Conservation (phyloP, 768 basidiomycete genomes). For the Hypholoma sublateritium region DNA sequence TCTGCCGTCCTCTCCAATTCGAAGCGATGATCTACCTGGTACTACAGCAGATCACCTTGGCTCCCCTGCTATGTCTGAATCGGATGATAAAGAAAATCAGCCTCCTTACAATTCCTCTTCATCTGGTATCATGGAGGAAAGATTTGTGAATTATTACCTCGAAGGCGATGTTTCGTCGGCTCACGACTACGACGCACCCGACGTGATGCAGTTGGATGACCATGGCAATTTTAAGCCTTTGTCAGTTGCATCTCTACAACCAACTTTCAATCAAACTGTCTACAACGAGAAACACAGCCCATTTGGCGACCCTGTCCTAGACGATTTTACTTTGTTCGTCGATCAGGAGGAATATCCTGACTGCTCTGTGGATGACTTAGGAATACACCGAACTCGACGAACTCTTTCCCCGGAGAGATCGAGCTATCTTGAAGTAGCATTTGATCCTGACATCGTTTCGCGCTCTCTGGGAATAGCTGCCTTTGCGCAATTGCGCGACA, state of each 20-base stretch:
- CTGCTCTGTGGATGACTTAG: background rate
- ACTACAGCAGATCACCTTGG: background rate
- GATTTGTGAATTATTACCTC: background rate
- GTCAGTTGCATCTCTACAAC: background rate
- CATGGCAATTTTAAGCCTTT: background rate
- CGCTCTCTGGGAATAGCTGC: constrained; percentile 32
- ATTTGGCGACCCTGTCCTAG: too few species aligned
- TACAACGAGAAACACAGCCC: too few species aligned
- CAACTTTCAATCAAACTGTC: background rate
- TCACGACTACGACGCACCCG: background rate
- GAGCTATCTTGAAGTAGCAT: background rate
- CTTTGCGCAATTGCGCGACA: constrained; percentile 43
- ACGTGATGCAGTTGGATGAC: background rate
- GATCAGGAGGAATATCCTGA: too few species aligned
- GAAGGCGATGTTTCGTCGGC: background rate
- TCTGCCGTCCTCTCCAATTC: background rate
- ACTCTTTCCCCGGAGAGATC: background rate
- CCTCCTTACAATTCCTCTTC: constrained; percentile 13
- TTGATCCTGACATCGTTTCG: constrained; percentile 23
- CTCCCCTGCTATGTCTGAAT: background rate
- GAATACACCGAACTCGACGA: background rate
- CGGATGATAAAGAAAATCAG: constrained; percentile 21
- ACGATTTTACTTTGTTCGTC: too few species aligned
- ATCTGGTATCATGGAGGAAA: constrained; percentile 1
- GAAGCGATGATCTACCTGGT: background rate